Evolutionary conservation across 163 green algal species (phyloP).

Genomic region (Chlorella variabilis): DNA sequence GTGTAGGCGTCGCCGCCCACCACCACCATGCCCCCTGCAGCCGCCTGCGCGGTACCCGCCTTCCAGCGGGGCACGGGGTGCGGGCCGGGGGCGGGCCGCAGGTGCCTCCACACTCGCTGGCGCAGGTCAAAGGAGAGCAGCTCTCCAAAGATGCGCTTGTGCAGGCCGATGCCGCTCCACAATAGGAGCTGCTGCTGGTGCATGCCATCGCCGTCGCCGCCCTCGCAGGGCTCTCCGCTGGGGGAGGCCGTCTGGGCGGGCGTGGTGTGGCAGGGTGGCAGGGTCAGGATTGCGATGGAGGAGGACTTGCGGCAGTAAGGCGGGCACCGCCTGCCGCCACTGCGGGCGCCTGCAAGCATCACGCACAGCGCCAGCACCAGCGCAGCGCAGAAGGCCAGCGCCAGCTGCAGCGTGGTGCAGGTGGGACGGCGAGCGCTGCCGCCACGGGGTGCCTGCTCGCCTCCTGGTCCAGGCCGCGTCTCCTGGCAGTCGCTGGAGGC

Average conservation of each 20-base stretch:
- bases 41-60: conserved; percentile 3
- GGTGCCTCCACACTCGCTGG: neutral
- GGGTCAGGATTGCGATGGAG: neutral
- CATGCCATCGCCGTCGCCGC: too few relatives aligned
- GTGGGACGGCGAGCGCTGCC: too few relatives aligned
- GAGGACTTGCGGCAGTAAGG: conserved; percentile 14
- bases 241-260: too few relatives aligned
- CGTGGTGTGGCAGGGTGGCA: too few relatives aligned
- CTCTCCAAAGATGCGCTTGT: conserved; percentile 15
- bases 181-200: too few relatives aligned
- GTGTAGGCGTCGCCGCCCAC: conserved; percentile 18
- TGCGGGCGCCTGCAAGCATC: neutral
- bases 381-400: neutral
- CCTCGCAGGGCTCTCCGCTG: too few relatives aligned
- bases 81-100: neutral
- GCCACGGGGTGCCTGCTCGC: neutral
- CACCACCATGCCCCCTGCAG: neutral
- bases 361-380: neutral
- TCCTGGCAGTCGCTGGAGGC: too few relatives aligned
- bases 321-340: neutral
- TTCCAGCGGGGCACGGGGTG: conserved; percentile 4
- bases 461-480: too few relatives aligned
- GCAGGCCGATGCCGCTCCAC: conserved; percentile 5
- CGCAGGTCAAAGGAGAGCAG: neutral
- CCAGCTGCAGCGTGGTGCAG: neutral